Percentiles rank a stretch among this genome's conserved stretches.
Evolutionary conservation across 768 basidiomycete species (phyloP).

Genomic region (Glaciozyma martinii): DNA sequence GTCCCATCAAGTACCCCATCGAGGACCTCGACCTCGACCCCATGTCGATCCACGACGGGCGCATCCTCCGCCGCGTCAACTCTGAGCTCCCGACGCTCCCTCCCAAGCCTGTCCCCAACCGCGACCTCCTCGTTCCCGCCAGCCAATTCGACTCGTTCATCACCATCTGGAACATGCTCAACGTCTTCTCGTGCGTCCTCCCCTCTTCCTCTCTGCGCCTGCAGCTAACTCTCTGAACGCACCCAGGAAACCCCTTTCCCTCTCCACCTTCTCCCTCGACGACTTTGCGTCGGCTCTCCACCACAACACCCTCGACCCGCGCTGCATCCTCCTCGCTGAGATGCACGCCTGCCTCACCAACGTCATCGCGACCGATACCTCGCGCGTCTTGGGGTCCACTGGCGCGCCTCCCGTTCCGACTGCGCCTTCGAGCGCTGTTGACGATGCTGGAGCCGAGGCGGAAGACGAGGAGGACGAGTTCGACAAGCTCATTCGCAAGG

Average conservation of each 20-base stretch:
- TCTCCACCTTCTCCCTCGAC: slow-evolving; percentile 84
- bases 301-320: slow-evolving; percentile 59
- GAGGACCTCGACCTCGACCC: slow-evolving; percentile 75
- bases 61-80: slow-evolving; percentile 28
- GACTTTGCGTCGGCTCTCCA: slow-evolving; percentile 81
- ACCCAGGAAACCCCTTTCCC: slow-evolving; percentile 67
- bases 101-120: slow-evolving; percentile 21
- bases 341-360: slow-evolving; percentile 83
- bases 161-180: slow-evolving; percentile 88
- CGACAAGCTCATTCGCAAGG: slow-evolving; percentile 23
- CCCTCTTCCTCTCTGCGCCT: neutral
- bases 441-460: slow-evolving; percentile 3
- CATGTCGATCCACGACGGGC: slow-evolving; percentile 32
- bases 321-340: slow-evolving; percentile 72
- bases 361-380: slow-evolving; percentile 64
- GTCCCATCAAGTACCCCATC: slow-evolving; percentile 81
- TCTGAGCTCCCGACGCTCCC: slow-evolving; percentile 29
- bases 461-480: slow-evolving; percentile 7
- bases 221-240: neutral
- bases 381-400: slow-evolving; percentile 25
- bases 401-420: neutral
- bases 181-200: slow-evolving; percentile 72
- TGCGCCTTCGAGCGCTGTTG: neutral
- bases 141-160: slow-evolving; percentile 70
- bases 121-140: slow-evolving; percentile 22